Percentiles rank a stretch among this genome's conserved stretches.
Evolutionary conservation across 148 eudicot genomes (phyloP).

Genomic region (Rhododendron williamsianum): DNA sequence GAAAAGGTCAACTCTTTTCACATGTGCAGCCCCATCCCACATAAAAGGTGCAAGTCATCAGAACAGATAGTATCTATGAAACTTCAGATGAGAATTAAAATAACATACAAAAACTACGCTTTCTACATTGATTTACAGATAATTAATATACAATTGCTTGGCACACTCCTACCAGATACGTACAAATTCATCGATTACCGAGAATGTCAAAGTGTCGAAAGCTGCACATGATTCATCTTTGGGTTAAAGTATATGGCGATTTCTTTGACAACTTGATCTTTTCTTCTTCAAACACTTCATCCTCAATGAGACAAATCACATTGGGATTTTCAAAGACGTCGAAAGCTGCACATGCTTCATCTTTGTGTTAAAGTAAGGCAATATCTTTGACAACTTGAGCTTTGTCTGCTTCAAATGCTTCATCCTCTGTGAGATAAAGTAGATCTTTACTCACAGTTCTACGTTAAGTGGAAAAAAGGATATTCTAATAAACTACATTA

Average conservation of each 20-base stretch:
- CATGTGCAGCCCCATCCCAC: no score
- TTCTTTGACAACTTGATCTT: no score
- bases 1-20: no score
- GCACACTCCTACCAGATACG: background rate
- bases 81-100: background rate
- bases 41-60: no score
- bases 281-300: no score
- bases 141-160: background rate
- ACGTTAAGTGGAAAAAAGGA: background rate
- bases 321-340: no score
- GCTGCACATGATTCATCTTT: background rate
- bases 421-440: conserved; percentile 33
- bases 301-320: no score
- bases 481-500: background rate
- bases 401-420: conserved; percentile 47
- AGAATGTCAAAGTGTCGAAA: background rate
- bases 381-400: conserved; percentile 49
- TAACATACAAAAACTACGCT: background rate
- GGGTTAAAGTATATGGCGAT: no score
- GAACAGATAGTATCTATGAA: no score
- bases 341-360: background rate
- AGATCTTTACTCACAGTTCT: background rate
- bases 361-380: conserved; percentile 21
- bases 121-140: background rate
- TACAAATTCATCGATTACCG: background rate